Percentiles rank a stretch among this genome's conserved stretches.
Evolutionary conservation across 169 alveolate species (phyloP).

Genomic region (Cystoisospora suis): DNA sequence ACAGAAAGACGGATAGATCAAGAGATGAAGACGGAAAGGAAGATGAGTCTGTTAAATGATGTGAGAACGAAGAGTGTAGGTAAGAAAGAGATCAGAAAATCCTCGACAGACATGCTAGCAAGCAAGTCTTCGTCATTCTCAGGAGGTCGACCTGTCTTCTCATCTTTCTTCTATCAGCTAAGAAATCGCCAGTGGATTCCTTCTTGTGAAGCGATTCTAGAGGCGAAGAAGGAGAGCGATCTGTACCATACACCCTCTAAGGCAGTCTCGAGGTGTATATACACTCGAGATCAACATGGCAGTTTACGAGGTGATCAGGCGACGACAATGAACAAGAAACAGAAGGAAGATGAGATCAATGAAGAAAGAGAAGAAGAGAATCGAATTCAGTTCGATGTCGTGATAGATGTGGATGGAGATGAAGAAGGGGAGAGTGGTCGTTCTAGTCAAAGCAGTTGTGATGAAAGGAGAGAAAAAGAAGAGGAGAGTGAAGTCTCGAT

Average conservation of each 20-base stretch:
- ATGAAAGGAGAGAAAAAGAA: no score
- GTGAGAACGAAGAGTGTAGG: neutral
- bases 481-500: no score
- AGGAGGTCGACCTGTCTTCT: neutral
- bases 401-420: slow-evolving; percentile 18
- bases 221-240: neutral
- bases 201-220: neutral
- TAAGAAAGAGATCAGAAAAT: no score
- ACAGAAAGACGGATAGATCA: no score
- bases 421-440: no score
- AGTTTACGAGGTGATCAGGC: neutral
- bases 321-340: neutral
- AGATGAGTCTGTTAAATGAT: no score
- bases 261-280: neutral
- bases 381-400: neutral
- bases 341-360: neutral
- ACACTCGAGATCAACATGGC: neutral
- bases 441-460: no score
- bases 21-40: no score
- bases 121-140: neutral
- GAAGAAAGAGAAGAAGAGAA: neutral
- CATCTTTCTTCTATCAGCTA: neutral
- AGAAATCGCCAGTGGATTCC: slow-evolving; percentile 33
- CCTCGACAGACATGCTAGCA: neutral
- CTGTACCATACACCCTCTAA: no score